Base-by-base conservation (phyloP, 2,329 filamentous ascomycete species). In the Cercospora sp. region DNA sequence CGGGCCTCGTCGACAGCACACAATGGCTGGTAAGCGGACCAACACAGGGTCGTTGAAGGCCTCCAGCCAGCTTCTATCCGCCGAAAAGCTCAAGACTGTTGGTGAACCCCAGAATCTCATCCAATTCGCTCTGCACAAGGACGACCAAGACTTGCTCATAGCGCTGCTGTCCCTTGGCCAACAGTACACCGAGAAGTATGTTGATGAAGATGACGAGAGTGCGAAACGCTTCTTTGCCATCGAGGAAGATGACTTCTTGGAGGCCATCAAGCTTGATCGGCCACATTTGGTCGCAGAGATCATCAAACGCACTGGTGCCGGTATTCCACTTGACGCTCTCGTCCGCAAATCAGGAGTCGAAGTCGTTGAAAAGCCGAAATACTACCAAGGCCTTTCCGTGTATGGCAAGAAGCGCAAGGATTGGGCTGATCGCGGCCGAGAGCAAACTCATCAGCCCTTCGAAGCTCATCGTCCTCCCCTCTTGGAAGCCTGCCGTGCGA, bases 311-410 rank as follows among this genome's bases (percentile, higher is more conserved):
- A 87, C 86, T 6, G 91, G 91, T 1, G 87, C 87, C 3, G 90
- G 90, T 1, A 85, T 94, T 67, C 90, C 91, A 0, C 80, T 94
- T 0, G 86, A 90, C 59, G 81, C 87, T 18, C 79, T 95, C 5
- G 85, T 91, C 53, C 86, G 89, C 78, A 86, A 86, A 66, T 89
- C 84, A 65, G 90, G 90, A 2, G 79, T 90, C 1, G 84, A 90
- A 73, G 77, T 89, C 60, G 58, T 65, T 28, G 82, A 87, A 70
- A 91, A 90, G 77, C 87, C 91, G 0, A 85, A 85, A 65, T 91
- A 87, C 77, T 96, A 96, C 75, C 90, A 91, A 77, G 92, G 92
- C 0, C 79, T 94, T 31, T 89, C 87, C 1, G 89, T 96, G 1
- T 89, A 91, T 70, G 91, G 92, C 2, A 88, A 87, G 77, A 94